Percentiles rank a stretch among this genome's conserved stretches.
These are phyloP conservation scores for Boletus subluridellus DNA, from an alignment of 1,284 basidiomycete species.

Conservation along the genomic window DNA sequence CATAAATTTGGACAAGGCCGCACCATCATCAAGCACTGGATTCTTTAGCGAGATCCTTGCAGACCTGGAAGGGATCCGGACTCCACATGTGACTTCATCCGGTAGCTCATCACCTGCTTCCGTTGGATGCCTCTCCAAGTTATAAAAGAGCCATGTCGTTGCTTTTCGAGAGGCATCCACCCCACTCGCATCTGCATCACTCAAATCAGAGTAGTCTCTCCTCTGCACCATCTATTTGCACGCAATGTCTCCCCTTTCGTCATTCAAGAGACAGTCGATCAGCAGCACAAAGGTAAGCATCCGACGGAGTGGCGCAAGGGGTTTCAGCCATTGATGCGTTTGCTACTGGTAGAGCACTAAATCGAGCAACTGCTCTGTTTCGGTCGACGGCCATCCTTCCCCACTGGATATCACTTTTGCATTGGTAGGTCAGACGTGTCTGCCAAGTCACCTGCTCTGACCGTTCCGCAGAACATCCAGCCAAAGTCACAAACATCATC, in stretches of 20 bases:
- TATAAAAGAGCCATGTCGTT: constrained; percentile 20
- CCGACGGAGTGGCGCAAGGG: background rate
- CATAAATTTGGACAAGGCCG: background rate
- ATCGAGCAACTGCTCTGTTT: constrained; percentile 16
- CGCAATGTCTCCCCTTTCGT: constrained; percentile 20
- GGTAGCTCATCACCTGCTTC: background rate
- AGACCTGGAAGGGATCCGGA: constrained; percentile 11
- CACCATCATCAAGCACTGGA: background rate
- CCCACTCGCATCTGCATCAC: background rate
- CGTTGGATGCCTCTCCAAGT: background rate
- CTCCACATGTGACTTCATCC: background rate
- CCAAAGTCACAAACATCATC: constrained; percentile 13
- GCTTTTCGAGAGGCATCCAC: background rate
- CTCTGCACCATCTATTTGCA: background rate
- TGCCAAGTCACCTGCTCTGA: background rate
- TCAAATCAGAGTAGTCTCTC: background rate
- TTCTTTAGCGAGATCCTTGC: constrained; percentile 1
- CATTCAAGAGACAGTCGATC: constrained; percentile 25
- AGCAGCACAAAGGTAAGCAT: constrained; percentile 18
- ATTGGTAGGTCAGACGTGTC: constrained; percentile 17
- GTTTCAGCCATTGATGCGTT: background rate
- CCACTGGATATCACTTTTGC: constrained; percentile 21
- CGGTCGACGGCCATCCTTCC: constrained; percentile 13
- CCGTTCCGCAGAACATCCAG: constrained; percentile 8
- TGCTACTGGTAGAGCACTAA: constrained; percentile 15